Base-by-base conservation (phyloP, 495 filamentous ascomycete genomes). In the Annulohypoxylon bovei region DNA sequence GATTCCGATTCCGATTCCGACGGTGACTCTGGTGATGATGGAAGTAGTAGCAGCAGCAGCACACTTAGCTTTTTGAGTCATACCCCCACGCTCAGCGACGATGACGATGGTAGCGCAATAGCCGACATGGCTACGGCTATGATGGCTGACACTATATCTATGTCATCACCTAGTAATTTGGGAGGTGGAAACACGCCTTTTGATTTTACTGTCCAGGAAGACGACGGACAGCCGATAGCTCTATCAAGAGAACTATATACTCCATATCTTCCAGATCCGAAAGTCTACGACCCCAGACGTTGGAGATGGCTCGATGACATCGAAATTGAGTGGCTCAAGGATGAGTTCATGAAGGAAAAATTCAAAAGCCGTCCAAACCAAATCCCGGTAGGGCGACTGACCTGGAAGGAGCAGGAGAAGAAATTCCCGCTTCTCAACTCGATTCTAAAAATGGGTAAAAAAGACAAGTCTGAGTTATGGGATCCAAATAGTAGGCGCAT, bases 381-480 rank as follows among this genome's bases (percentile, higher is more conserved):
- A 1, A 67, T 33, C 1, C 68, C 60, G 37, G 61, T 64, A 39
- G 75, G 72, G 5, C 54, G 35, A 35, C 18, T 64, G 61, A 71
- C 61, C 3, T 74, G 72, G 69, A 39, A 54, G 5, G 39, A 70
- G 23, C 69, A 73, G 47, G 70, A 73, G 32, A 12, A 50, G 14
- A 20, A 20, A 2, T 77, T 65, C 42, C 72, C 75, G n/a, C 35
- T n/a, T 25, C 55, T 75, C n/a, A 44, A 71, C n/a, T 20, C 27
- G 6, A 9, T 60, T n/a, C n/a, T 77, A 7, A 1, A 14, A 2
- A 40, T 49, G 12, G 9, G 23, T 2, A 12, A 22, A 25, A 14
- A 66, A 12, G 1, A 6, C 18, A n/a, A 35, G 2, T 22, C 18
- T 2, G 6, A 65, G 1, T 5, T 66, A 47, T 75, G 72, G 72